Conservation (phyloP, 1,139 yeast species). For the Yamadazyma pseudoaaseri region DNA sequence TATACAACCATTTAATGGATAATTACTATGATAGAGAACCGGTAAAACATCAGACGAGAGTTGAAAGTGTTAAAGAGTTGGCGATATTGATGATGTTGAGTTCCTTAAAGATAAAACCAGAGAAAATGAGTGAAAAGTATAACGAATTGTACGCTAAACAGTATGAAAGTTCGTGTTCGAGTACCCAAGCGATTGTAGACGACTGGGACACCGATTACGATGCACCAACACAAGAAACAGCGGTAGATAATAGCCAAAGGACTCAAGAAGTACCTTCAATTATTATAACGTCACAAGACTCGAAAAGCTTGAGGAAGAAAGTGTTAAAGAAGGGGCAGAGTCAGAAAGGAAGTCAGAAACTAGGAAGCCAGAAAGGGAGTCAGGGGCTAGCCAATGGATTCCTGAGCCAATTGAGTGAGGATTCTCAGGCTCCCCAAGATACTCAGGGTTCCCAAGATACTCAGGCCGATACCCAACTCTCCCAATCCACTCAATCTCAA, state of each 20-base stretch:
- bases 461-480: too few species aligned
- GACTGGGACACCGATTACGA: slow-evolving; percentile 24
- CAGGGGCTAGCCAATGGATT: slow-evolving; percentile 2
- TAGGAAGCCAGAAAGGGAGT: slow-evolving; percentile 2
- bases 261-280: slow-evolving; percentile 20
- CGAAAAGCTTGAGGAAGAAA: slow-evolving; percentile 8
- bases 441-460: not conserved
- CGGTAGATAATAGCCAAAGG: slow-evolving; percentile 8
- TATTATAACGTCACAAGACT: slow-evolving; percentile 21
- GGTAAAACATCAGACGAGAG: slow-evolving; percentile 15
- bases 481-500: not conserved
- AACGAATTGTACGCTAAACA: slow-evolving; percentile 12
- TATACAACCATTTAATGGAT: slow-evolving; percentile 9
- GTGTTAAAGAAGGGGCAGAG: not conserved
- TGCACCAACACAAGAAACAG: slow-evolving; percentile 6
- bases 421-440: not conserved
- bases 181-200: slow-evolving; percentile 22
- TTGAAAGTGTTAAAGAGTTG: slow-evolving; percentile 15
- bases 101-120: slow-evolving; percentile 22
- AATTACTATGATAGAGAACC: slow-evolving; percentile 10
- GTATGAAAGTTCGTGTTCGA: slow-evolving; percentile 16
- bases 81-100: slow-evolving; percentile 25
- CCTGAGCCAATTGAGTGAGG: too few species aligned
- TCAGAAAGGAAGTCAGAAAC: slow-evolving; percentile 2
- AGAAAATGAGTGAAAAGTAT: slow-evolving; percentile 11